Base-by-base conservation (phyloP, 805 yeast genomes). In the Candida boleticola region DNA sequence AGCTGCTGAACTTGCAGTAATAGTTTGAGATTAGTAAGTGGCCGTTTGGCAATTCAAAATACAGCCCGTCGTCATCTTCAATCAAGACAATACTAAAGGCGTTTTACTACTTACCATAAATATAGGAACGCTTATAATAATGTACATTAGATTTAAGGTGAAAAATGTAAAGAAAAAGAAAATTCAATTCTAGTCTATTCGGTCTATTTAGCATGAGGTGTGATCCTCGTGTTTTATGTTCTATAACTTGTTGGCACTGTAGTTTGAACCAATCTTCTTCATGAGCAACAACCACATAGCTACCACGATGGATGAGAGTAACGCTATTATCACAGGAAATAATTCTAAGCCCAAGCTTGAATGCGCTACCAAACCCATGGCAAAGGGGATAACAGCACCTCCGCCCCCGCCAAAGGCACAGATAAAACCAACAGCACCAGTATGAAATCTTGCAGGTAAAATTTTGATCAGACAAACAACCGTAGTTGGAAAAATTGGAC, bases 391-490 rank as follows among this genome's bases (percentile, higher is more conserved):
- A 0, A 78, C 71, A 0, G 95, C 92, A n/a, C 85, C 85, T 1
- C 95, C 96, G 13, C 83, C 79, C 3, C 93, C 90, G 5, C 95
- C 95, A 45, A 86, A 57, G 0, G 93, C 89, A 42, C 89, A 81
- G 17, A 84, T 78, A 41, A 85, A 68, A 0, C 95, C 90, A 6
- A 88, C 73, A 1, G 89, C 90, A 14, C 79, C 62, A 7, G 85
- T 76, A 40, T 84, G 85, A 40, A 75, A 63, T 31, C 69, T 71
- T 21, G 64, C 60, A 0, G 95, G 95, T 33, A 88, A 58, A 2
- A 80, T 64, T 41, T 80, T 78, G 36, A 85, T 60, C 1, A 88
- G 73, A 7, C 83, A 75, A 11, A 84, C 77, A 39, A 85, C 79
- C 0, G 85, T 77, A 5, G 90, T 81, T 1, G 95, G 89, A 60